Conservation (phyloP, 164 flowering plant genomes). For the Stephania japonica region DNA sequence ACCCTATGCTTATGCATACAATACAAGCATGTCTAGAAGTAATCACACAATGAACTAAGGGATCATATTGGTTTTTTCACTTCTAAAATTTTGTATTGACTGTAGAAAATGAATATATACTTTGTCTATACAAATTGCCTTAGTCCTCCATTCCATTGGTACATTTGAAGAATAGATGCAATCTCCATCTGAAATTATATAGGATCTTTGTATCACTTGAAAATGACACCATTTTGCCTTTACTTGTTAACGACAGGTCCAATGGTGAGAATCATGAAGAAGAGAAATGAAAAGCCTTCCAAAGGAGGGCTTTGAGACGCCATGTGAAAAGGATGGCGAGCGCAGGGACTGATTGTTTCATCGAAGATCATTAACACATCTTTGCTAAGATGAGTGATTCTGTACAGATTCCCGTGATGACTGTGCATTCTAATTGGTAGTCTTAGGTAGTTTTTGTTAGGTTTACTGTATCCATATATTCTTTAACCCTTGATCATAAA, state of each 20-base stretch:
- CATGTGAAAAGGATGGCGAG: background rate
- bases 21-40: background rate
- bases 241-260: background rate
- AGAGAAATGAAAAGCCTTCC: constrained; percentile 1
- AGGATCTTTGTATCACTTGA: background rate
- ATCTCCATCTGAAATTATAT: background rate
- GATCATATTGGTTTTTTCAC: background rate
- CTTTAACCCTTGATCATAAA: background rate
- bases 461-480: background rate
- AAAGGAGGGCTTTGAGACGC: background rate
- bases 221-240: background rate
- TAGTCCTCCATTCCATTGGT: background rate
- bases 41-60: background rate
- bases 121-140: background rate
- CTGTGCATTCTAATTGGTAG: background rate
- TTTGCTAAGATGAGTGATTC: background rate
- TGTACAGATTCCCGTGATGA: background rate
- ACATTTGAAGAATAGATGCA: background rate
- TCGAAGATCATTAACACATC: background rate
- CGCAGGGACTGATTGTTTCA: background rate
- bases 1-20: background rate
- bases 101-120: background rate
- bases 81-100: background rate
- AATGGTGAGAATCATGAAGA: background rate
- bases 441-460: background rate